Evolutionary conservation across 345 rosid species (phyloP), one percentile per base, ranked within the genome.

Genomic region (Jatropha curcas): DNA sequence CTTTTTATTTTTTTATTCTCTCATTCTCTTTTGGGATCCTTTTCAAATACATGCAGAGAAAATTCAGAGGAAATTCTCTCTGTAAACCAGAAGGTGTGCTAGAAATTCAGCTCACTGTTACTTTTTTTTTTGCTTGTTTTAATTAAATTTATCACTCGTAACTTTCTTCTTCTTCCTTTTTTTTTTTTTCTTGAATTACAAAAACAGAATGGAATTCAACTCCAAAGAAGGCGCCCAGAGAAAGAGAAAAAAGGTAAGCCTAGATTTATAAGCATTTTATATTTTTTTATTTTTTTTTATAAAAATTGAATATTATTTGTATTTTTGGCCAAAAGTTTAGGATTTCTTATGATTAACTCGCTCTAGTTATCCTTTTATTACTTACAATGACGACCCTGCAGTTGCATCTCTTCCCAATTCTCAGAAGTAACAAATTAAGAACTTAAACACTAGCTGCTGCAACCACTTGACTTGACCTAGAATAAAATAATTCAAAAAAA

Each of bases 231-330:
- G 58, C 59, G 19, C 50, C 41, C 70, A 67, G 6, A 67, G 58
- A n/a, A 67, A 67, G 70, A 48, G 70, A 5, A 67, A 67, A 67
- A 67, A 50, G 58, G 70, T 67, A 27, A 67, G 50, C 51, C 46
- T 25, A 43, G 39, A 39, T 39, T 61, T 10, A 61, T 12, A 33
- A 33, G 27, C 31, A 4, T 34, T 61, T 34, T 34, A 20, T n/a
- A 14, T 48, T 48, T 60, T 60, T 31, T 7, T 48, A 17, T 16
- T 17, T 17, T 14, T 17, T 48, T 48, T 4, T 48, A n/a, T n/a
- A n/a, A 14, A 16, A 48, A 48, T 48, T 16, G 16, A 17, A 2
- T 41, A 8, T 41, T 41, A 41, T 41, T 41, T 41, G 45, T 41
- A 41, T 41, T 41, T 41, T 41, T 41, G 45, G 45, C 45, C 45